Evolutionary conservation across 1,284 basidiomycete species (phyloP).

Genomic region (Trichosporon sp.): DNA sequence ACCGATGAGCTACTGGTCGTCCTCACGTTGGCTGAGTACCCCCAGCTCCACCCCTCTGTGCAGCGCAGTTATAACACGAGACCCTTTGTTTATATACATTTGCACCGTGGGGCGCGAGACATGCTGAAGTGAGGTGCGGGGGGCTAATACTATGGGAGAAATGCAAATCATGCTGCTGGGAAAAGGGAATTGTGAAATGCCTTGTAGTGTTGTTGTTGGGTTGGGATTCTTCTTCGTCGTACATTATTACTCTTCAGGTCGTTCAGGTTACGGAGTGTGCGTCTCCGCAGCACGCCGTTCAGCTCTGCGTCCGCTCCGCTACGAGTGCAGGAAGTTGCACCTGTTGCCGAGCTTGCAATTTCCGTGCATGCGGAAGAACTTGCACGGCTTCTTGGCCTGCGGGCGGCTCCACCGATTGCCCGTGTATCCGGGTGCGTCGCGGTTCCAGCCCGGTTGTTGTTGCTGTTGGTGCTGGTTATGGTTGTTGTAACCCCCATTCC

Average conservation of each 20-base stretch:
- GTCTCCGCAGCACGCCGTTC: too few relatives aligned
- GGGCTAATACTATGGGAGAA: background rate
- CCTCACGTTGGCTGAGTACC: too few relatives aligned
- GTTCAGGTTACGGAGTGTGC: background rate
- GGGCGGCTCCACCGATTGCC: background rate
- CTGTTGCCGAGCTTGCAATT: constrained; percentile 1
- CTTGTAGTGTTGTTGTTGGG: background rate
- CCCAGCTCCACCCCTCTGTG: background rate
- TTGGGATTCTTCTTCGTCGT: background rate
- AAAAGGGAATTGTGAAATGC: background rate
- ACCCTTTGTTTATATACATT: background rate
- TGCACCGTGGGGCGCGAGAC: background rate
- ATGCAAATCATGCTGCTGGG: background rate
- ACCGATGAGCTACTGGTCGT: too few relatives aligned
- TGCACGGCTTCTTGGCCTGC: background rate
- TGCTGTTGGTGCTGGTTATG: constrained; percentile 6
- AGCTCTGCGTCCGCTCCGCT: background rate
- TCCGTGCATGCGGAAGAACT: background rate
- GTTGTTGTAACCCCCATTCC: background rate
- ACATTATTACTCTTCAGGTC: background rate
- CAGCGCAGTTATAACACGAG: background rate
- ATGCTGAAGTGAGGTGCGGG: background rate
- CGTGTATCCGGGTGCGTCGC: constrained; percentile 13
- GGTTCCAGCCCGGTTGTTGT: constrained; percentile 13
- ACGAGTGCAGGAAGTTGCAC: constrained; percentile 9